phyloP scores from a whole-genome alignment of 371 early-diverging fungal genomes.

The Blyttiomyces sp. region DNA sequence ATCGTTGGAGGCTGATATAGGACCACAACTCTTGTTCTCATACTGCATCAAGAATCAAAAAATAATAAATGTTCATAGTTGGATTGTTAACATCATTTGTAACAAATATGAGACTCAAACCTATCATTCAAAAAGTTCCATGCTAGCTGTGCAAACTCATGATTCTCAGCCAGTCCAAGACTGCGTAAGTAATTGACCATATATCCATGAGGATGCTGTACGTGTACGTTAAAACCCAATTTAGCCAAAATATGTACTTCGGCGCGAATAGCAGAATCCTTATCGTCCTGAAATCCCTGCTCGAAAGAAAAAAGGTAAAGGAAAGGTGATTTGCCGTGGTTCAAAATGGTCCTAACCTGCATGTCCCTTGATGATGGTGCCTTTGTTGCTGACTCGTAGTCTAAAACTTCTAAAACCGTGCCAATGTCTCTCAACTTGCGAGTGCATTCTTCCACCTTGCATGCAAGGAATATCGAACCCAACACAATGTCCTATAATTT shows the following conservation, averaged over 20 bases:
- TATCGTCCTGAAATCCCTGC: slow-evolving; percentile 68
- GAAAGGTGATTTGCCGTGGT: no score
- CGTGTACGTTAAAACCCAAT: slow-evolving; percentile 93
- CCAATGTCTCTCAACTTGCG: slow-evolving; percentile 72
- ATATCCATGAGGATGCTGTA: slow-evolving; percentile 88
- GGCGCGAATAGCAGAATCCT: slow-evolving; percentile 69
- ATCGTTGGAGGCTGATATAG: slow-evolving; percentile 84
- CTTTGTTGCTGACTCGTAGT: no score
- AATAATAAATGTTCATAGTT: no score
- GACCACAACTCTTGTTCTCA: slow-evolving; percentile 76
- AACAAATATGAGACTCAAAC: slow-evolving; percentile 29
- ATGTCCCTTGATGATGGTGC: no score
- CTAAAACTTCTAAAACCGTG: slow-evolving; percentile 72
- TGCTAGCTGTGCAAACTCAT: slow-evolving; percentile 70
- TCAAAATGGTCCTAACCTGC: no score
- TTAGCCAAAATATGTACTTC: slow-evolving; percentile 85
- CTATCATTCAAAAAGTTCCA: slow-evolving; percentile 91
- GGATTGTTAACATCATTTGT: background rate
- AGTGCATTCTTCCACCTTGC: slow-evolving; percentile 87
- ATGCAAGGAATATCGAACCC: slow-evolving; percentile 84
- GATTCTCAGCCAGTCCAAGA: slow-evolving; percentile 71
- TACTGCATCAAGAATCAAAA: no score
- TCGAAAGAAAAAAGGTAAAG: background rate
- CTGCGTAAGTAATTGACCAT: slow-evolving; percentile 89
- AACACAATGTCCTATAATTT: slow-evolving; percentile 67